Conservation (phyloP, 2,329 filamentous ascomycete genomes). For the Botryotinia globosa region DNA sequence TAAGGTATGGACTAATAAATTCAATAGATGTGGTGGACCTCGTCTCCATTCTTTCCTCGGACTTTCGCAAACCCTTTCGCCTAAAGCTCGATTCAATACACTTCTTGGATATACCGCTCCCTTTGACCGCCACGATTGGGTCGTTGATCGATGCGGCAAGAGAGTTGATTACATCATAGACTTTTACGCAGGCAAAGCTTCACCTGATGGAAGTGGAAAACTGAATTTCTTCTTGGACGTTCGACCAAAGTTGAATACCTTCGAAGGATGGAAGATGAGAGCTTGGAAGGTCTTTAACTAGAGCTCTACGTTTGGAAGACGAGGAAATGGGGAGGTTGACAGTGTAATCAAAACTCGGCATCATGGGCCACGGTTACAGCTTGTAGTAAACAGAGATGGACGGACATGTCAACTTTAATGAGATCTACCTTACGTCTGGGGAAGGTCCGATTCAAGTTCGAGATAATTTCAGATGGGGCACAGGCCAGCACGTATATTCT, state of each 20-base stretch:
- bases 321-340: constrained; percentile 50
- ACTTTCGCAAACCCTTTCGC: constrained; percentile 66
- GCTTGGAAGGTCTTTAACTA: constrained; percentile 51
- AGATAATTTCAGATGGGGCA: not conserved
- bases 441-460: not conserved
- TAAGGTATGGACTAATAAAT: not conserved
- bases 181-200: constrained; percentile 76
- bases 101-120: constrained; percentile 84
- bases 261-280: constrained; percentile 68
- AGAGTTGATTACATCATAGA: constrained; percentile 95
- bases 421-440: constrained; percentile 39
- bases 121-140: constrained; percentile 97
- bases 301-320: constrained; percentile 39
- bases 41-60: constrained; percentile 82
- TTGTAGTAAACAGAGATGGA: constrained; percentile 72
- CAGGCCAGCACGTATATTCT: not conserved
- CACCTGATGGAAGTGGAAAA: constrained; percentile 42
- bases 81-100: constrained; percentile 78
- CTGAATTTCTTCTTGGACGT: constrained; percentile 67
- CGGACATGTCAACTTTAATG: constrained; percentile 73
- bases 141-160: constrained; percentile 85
- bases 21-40: constrained; percentile 66
- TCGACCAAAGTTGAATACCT: constrained; percentile 64
- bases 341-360: constrained; percentile 82
- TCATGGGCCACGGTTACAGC: constrained; percentile 85